Evolutionary conservation across 257 asterid species (phyloP).

Genomic region (Nicotiana obtusifolia): DNA sequence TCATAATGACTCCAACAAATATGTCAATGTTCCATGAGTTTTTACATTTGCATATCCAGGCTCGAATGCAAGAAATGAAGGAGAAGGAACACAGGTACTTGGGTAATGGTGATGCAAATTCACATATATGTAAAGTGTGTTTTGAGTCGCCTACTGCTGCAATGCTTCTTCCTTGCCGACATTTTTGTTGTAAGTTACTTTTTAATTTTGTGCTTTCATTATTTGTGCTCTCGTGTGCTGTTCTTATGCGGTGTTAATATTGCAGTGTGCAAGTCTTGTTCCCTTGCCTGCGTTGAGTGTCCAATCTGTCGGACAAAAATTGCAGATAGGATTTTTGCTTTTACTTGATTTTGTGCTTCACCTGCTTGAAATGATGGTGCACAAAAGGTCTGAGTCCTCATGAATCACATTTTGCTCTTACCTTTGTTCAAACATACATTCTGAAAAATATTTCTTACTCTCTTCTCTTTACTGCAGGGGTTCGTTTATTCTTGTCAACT

Average conservation of each 20-base stretch:
- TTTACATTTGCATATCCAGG: conserved; percentile 37
- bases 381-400: neutral
- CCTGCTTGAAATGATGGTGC: conserved; percentile 10
- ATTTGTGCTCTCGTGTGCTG: neutral
- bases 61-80: conserved; percentile 95
- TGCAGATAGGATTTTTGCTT: conserved; percentile 77
- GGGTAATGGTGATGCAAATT: conserved; percentile 73
- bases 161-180: conserved; percentile 98
- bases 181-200: conserved; percentile 74
- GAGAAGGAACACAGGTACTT: conserved; percentile 66
- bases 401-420: neutral
- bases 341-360: conserved; percentile 34
- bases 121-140: conserved; percentile 88
- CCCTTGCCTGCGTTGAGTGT: conserved; percentile 89
- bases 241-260: conserved; percentile 13
- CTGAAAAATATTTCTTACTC: conserved; percentile 12
- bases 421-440: neutral
- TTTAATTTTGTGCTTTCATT: neutral
- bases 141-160: conserved; percentile 89
- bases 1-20: neutral
- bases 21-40: neutral
- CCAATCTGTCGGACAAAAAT: conserved; percentile 76
- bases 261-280: conserved; percentile 94
- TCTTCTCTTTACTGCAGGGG: conserved; percentile 33
- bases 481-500: conserved; percentile 29